These are phyloP conservation scores for Pilobolus umbonatus DNA, from an alignment of 192 early-diverging fungal species.

Conservation along the genomic window DNA sequence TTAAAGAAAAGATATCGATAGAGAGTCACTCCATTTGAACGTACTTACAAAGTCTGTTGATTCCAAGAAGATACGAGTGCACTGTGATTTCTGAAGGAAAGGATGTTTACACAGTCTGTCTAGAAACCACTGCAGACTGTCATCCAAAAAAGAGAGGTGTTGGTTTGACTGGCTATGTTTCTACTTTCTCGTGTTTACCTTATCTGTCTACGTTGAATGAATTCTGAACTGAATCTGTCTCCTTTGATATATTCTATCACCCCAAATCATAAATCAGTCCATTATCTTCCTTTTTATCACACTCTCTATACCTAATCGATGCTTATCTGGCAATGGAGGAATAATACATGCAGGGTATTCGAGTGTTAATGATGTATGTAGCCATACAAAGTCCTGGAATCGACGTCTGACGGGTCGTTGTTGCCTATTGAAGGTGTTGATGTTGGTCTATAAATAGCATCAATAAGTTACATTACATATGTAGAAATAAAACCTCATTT, in stretches of 20 bases:
- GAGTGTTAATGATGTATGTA: constrained; percentile 66
- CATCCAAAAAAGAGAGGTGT: neutral
- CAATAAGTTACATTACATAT: neutral
- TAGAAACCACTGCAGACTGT: constrained; percentile 81
- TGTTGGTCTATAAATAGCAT: constrained; percentile 52
- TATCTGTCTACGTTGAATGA: constrained; percentile 75
- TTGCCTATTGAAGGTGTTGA: constrained; percentile 47
- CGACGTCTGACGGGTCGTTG: constrained; percentile 73
- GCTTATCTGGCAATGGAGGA: constrained; percentile 89
- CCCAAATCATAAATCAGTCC: too few relatives aligned
- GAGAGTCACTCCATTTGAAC: neutral
- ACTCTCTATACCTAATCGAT: constrained; percentile 65
- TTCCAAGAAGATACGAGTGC: constrained; percentile 79
- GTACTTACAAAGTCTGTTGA: constrained; percentile 63
- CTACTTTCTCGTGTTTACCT: constrained; percentile 24
- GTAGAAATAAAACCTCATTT: neutral
- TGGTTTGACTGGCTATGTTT: neutral
- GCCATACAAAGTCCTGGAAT: constrained; percentile 94
- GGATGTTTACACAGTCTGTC: constrained; percentile 80
- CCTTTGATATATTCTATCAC: constrained; percentile 89
- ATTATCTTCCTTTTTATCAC: neutral
- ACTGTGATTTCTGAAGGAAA: constrained; percentile 61
- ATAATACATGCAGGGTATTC: constrained; percentile 80
- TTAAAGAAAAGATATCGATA: neutral
- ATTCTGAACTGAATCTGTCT: constrained; percentile 89